These are phyloP conservation scores for Eucalyptus erythrocorys DNA, from an alignment of 345 rosid species.

Conservation along the genomic window DNA sequence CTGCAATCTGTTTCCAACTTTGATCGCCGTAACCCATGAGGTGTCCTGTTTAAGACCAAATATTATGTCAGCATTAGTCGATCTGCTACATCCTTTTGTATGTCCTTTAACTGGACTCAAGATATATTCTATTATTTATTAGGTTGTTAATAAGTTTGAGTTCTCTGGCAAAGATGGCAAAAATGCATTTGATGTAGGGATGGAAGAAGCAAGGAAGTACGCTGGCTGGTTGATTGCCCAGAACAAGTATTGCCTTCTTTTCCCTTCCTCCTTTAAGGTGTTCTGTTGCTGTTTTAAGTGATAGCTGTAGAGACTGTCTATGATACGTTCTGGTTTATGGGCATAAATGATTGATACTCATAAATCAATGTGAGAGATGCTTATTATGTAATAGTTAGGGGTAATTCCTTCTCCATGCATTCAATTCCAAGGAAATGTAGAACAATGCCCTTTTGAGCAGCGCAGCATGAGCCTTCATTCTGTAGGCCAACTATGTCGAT, in stretches of 20 bases:
- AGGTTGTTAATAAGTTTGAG: constrained; percentile 73
- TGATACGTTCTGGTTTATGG: no score
- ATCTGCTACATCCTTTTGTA: background rate
- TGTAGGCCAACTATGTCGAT: no score
- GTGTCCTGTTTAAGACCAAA: background rate
- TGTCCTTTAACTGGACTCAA: no score
- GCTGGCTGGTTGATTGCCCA: constrained; percentile 80
- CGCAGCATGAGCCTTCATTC: no score
- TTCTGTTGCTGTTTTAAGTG: background rate
- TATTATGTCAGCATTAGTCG: no score
- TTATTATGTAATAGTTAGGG: background rate
- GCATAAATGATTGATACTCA: background rate
- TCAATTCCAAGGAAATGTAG: no score
- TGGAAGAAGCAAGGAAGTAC: constrained; percentile 73
- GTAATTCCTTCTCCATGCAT: background rate
- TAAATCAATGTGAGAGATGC: background rate
- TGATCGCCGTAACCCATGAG: background rate
- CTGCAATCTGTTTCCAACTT: no score
- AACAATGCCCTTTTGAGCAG: no score
- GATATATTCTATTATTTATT: background rate
- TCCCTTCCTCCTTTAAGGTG: background rate
- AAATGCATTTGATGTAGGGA: constrained; percentile 70
- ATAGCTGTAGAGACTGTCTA: background rate
- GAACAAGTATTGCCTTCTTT: constrained; percentile 29
- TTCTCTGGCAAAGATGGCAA: constrained; percentile 35